Evolutionary conservation across 208 protist genomes (phyloP), one percentile per base, ranked within the genome.

Genomic region (Leishmania braziliensis): DNA sequence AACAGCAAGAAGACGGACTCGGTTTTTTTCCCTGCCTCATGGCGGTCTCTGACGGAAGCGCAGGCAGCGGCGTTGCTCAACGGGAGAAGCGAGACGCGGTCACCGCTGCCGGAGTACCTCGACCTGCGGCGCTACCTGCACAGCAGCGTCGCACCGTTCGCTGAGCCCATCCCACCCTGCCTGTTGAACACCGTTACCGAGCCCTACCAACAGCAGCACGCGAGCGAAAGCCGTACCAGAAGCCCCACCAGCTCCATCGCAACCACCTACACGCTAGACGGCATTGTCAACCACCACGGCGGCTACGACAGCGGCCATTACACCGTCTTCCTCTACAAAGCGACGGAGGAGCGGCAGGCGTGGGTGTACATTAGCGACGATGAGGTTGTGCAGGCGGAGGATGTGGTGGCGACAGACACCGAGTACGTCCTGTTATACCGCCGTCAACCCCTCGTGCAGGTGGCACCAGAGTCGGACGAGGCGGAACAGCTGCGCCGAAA

Each of bases 331-430:
- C 84, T 89, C 5, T 85, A 85, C 60, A 98, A 98, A 80, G 75
- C 78, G 26, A 88, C 85, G 26, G 63, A 76, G n/a, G 77, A 83
- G 60, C 53, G 81, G 79, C 72, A 83, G 29, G 46, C 71, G 51
- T 98, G 95, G 95, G 79, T 97, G 46, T 89, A 92, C 80, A 82
- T 95, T 48, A 97, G 90, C 85, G 95, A 98, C 84, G 87, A 95
- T 23, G 86, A 86, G 65, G 74, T 96, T 10, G 63, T n/a, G 29
- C 0, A 56, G 26, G 90, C 85, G 8, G 74, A 78, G 5, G 71
- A 84, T 23, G 80, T 68, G 3, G 90, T 91, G 23, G 91, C 97
- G 53, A 86, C 88, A 0, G 86, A 96, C 82, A 89, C 90, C 6
- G 90, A 96, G 77, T 98, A 98, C 84, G 66, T 98, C 14, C 77